Evolutionary conservation across 2,329 filamentous ascomycete genomes (phyloP), one percentile per base, ranked within the genome.

Genomic region (Aspergillus terreus): DNA sequence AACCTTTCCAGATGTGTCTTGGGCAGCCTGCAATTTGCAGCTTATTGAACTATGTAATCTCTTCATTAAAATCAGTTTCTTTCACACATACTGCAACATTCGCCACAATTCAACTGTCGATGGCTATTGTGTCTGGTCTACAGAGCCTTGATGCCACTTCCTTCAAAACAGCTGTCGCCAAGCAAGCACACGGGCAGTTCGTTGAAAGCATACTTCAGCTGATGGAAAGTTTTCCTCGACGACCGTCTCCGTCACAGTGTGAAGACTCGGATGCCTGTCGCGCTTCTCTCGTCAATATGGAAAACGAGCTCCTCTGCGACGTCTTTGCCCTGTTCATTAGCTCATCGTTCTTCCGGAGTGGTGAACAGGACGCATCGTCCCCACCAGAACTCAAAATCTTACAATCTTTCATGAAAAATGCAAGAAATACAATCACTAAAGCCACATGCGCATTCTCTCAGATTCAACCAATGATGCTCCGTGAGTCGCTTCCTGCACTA

Each of bases 301-400:
- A 66, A 12, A 69, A 70, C 32, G 50, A 56, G 43, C 40, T 69
- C 14, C 46, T 69, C 1, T 48, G 60, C 27, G 59, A 62, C 4
- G 11, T 69, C 2, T 57, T 67, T 25, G 49, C 54, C n/a, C 53
- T 68, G 23, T 65, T 63, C 49, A 56, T 58, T 27, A 38, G 56
- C 23, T 52, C 57, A 6, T 55, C 56, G 10, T 35, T 63, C 2
- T 50, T 51, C 3, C 49, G 44, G 14, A 53, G 46, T 11, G 51
- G 44, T 4, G 47, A 54, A 12, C 43, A 50, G 27, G 21, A 48
- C 3, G n/a, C 12, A 11, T 35, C 35, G 7, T 33, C 42, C 6
- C 30, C 46, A 12, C 17, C 47, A 14, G 56, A 58, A 6, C 46
- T 56, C 11, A 25, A 46, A 12, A 46, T 58, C 4, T 50, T 69